Conservation (phyloP, 2,329 filamentous ascomycete species). For the Dothideomycetidae sp. region DNA sequence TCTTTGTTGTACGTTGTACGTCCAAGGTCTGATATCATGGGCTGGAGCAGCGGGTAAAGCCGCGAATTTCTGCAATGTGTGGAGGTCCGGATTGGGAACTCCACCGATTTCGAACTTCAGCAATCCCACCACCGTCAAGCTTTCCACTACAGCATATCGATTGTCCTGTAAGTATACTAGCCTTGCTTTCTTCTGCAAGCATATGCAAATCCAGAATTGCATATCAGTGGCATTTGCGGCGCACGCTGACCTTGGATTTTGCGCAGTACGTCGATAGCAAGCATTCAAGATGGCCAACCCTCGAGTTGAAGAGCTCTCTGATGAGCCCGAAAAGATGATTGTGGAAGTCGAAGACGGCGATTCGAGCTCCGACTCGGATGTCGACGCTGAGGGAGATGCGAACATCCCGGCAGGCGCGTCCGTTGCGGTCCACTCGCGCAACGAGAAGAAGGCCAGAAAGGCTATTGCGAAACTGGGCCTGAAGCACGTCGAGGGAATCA, state of each 20-base stretch:
- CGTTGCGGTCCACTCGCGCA: slow-evolving; percentile 89
- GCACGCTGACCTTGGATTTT: neutral
- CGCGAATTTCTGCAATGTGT: slow-evolving; percentile 8
- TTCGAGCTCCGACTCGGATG: slow-evolving; percentile 62
- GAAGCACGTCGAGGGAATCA: slow-evolving; percentile 93
- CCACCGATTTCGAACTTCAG: neutral
- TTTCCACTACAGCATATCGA: neutral
- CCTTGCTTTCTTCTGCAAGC: too few species aligned
- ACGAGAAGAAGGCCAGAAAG: slow-evolving; percentile 99
- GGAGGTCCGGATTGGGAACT: slow-evolving; percentile 4
- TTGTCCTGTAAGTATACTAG: too few species aligned
- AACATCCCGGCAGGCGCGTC: slow-evolving; percentile 70
- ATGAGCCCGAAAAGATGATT: slow-evolving; percentile 68
- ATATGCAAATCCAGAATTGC: too few species aligned
- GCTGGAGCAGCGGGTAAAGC: slow-evolving; percentile 5
- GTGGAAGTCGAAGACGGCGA: slow-evolving; percentile 60
- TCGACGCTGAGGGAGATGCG: slow-evolving; percentile 50
- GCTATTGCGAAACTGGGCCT: slow-evolving; percentile 96
- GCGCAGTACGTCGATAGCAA: slow-evolving; percentile 14
- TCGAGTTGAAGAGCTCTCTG: slow-evolving; percentile 92
- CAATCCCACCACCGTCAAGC: neutral
- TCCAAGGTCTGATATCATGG: neutral
- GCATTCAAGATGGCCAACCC: slow-evolving; percentile 81
- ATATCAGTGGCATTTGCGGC: too few species aligned
- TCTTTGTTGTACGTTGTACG: neutral